Base-by-base conservation (phyloP, 148 eudicot species). In the Suaeda aralocaspica region DNA sequence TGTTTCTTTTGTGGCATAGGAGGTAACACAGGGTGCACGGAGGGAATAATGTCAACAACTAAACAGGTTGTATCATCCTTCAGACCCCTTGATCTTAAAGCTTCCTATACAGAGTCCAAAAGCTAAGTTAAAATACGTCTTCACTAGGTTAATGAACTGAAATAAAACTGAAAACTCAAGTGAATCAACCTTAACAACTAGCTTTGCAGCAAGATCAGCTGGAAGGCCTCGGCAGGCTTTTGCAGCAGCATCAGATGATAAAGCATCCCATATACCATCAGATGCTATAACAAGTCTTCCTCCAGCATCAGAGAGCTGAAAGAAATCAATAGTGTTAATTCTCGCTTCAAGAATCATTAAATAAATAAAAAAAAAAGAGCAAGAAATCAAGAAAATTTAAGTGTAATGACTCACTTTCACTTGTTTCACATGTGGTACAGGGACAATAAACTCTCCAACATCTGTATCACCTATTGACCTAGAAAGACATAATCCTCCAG, bases 391-490 rank as follows among this genome's bases (percentile, higher is more conserved):
- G 7, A 44, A 18, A 45, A 67, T 59, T 22, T 41, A 75, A n/a
- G n/a, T n/a, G n/a, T n/a, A n/a, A 73, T 34, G 44, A 69, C 81
- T 68, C 29, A 91, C 99, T 88, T 91, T 94, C 77, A 94, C 99
- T 89, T 94, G 99, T 90, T 94, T 94, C 76, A 94, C 97, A 72
- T 94, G 97, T 70, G 99, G 99, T 72, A 94, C 75, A 24, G 99
- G 99, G 77, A 94, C 97, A 70, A 94, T 94, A 65, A 78, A 94
- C 82, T 91, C 99, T 71, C 99, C 99, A 44, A 94, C 99, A 84
- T 94, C 99, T 25, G 96, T 89, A 79, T 94, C 99, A 70, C 99
- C 99, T 46, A 94, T 94, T 24, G 99, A 94, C 77, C 99, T 84
- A 36, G 97, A 94, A 64, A 94, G 96, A 74, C 99, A 94, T 74